Percentiles rank a stretch among this genome's conserved stretches.
These are phyloP conservation scores for Suillus paluster DNA, from an alignment of 768 basidiomycete genomes.

Conservation along the genomic window DNA sequence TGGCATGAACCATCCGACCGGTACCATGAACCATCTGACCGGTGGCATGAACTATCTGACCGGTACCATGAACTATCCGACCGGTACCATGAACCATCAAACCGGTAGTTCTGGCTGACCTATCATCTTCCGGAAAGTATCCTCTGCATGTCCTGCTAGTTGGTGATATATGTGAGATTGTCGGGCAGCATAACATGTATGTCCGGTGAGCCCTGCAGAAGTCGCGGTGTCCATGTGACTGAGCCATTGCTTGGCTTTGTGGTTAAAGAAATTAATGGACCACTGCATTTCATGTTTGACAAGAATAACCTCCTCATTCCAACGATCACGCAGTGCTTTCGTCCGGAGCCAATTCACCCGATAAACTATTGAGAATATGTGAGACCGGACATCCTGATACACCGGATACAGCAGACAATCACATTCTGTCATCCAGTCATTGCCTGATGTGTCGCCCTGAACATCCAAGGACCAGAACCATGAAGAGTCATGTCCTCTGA, in stretches of 20 bases:
- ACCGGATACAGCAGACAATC: background rate
- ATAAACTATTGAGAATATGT: conserved; percentile 7
- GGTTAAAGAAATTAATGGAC: background rate
- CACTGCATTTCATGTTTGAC: conserved; percentile 5
- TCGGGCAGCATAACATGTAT: background rate
- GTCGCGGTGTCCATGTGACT: background rate
- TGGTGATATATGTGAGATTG: background rate
- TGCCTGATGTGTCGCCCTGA: background rate
- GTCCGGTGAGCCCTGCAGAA: background rate
- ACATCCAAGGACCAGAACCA: conserved; percentile 18
- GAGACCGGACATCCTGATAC: background rate
- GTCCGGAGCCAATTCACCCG: conserved; percentile 11
- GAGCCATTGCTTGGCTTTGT: background rate
- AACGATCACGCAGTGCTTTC: conserved; percentile 7
- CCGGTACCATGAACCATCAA: too few species aligned
- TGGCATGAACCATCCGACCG: too few species aligned
- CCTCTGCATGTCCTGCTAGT: background rate
- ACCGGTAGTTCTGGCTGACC: too few species aligned
- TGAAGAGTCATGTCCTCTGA: conserved; percentile 7
- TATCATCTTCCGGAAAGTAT: background rate
- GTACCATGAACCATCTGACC: too few species aligned
- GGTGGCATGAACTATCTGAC: too few species aligned
- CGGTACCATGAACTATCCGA: too few species aligned
- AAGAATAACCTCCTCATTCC: conserved; percentile 8
- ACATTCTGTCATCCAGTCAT: conserved; percentile 17